These are phyloP conservation scores for Neocatenulostroma microsporum DNA, from an alignment of 2,329 filamentous ascomycete genomes.

Conservation along the genomic window DNA sequence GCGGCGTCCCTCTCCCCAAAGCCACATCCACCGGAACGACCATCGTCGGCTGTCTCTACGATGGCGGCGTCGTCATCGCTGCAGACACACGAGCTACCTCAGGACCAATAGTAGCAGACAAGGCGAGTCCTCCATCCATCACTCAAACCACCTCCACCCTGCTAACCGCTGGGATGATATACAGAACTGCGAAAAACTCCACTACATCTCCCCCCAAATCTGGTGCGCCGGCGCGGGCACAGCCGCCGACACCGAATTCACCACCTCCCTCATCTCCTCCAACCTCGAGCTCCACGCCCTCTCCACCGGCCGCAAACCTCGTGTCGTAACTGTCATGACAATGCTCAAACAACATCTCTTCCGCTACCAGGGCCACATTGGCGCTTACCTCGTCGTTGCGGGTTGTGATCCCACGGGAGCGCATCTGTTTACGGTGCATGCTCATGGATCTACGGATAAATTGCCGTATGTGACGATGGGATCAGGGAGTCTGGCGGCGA, in stretches of 20 bases:
- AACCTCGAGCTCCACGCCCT: constrained; percentile 96
- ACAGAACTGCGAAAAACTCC: constrained; percentile 99
- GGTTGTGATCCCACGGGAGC: constrained; percentile 93
- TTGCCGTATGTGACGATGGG: constrained; percentile 99
- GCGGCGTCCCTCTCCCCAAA: constrained; percentile 90
- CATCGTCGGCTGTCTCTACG: constrained; percentile 94
- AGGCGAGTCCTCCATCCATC: constrained; percentile 45
- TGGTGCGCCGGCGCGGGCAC: constrained; percentile 99
- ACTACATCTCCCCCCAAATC: constrained; percentile 97
- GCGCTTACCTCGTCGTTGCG: constrained; percentile 93
- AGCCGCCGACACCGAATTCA: constrained; percentile 97
- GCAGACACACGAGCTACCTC: constrained; percentile 97
- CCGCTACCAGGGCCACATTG: constrained; percentile 95
- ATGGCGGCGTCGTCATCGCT: constrained; percentile 96
- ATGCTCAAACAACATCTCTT: constrained; percentile 99
- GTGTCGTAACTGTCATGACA: constrained; percentile 98
- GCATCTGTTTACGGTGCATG: constrained; percentile 96
- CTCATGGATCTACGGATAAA: constrained; percentile 97
- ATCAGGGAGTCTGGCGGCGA: constrained; percentile 87
- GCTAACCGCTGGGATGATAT: constrained; percentile 31
- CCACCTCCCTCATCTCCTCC: constrained; percentile 94
- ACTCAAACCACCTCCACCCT: not conserved
- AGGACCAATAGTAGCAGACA: constrained; percentile 97
- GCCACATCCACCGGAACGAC: constrained; percentile 98
- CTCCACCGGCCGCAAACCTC: constrained; percentile 90